Evolutionary conservation across 352 stramenopile genomes (phyloP), one percentile per base, ranked within the genome.

Genomic region (Pythium chondricola): DNA sequence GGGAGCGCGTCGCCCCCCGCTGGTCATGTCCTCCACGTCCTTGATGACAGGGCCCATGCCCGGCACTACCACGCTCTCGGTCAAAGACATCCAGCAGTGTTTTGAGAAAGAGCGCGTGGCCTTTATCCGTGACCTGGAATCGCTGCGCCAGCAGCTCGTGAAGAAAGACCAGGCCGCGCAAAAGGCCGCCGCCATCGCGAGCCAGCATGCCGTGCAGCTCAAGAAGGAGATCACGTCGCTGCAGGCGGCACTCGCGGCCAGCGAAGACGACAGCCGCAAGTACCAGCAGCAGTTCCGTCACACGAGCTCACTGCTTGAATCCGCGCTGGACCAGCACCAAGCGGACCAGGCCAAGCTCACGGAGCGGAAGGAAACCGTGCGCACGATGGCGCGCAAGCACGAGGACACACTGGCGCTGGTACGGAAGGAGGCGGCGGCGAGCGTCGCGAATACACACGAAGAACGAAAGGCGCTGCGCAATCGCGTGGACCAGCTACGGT

Each of bases 41-140:
- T n/a, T n/a, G n/a, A n/a, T n/a, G n/a, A n/a, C n/a, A n/a, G n/a
- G n/a, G n/a, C n/a, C n/a, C 16, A 11, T 6, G 4, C 18, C 32
- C 30, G 41, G 37, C 16, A 35, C 33, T 48, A 16, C 25, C 17
- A 74, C 71, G 50, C 59, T 87, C 31, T 80, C 71, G n/a, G 62
- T 88, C 48, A 85, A 84, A 43, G 71, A 86, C 39, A 63, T 78
- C 14, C 74, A 88, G 64, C 74, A 71, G 24, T 88, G 77, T 54
- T 88, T 86, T 36, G 77, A 88, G 44, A 83, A 88, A 69, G 80
- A 92, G 52, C 77, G 80, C 6, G 74, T 52, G 2, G 55, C 74
- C 18, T 78, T 89, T 45, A 52, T 92, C 25, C 65, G 71, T 3
- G 75, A 89, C 46, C 61, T 92, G 25, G 80, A 89, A 58, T 83